Evolutionary conservation across 352 stramenopile species (phyloP).

Genomic region (Phytophthora sp.): DNA sequence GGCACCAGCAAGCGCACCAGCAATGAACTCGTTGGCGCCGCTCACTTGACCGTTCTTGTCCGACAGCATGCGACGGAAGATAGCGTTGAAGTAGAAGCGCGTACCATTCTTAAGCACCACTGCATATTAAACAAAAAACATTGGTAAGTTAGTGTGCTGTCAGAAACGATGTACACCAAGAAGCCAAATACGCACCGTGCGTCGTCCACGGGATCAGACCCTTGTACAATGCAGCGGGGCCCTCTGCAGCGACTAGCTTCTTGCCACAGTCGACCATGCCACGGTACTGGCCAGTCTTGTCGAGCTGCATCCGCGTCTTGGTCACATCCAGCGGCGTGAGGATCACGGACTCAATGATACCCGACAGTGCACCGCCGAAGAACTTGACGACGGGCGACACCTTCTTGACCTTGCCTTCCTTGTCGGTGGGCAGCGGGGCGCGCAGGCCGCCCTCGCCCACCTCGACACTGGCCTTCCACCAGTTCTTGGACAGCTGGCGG

Average conservation of each 20-base stretch:
- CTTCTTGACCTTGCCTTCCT: constrained; percentile 56
- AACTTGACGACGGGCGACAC: constrained; percentile 82
- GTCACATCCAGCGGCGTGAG: constrained; percentile 88
- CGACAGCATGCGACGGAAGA: constrained; percentile 77
- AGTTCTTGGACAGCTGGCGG: constrained; percentile 86
- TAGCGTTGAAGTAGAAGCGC: constrained; percentile 90
- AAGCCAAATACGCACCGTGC: constrained; percentile 40
- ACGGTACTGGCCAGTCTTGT: constrained; percentile 87
- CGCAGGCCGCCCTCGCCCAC: constrained; percentile 76
- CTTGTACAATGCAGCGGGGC: constrained; percentile 84
- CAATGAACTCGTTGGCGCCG: constrained; percentile 82
- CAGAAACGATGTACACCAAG: too few species aligned
- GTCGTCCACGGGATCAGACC: constrained; percentile 90
- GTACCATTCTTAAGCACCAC: constrained; percentile 91
- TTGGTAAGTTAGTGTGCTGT: too few species aligned
- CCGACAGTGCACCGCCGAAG: constrained; percentile 82
- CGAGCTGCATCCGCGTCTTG: constrained; percentile 90
- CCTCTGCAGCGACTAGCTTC: constrained; percentile 82
- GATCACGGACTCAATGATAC: constrained; percentile 86
- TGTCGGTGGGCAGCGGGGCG: constrained; percentile 55
- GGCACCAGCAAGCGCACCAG: constrained; percentile 92
- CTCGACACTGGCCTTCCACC: constrained; percentile 88
- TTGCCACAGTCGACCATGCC: constrained; percentile 88
- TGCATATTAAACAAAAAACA: constrained; percentile 5
- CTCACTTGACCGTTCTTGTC: constrained; percentile 86